phyloP scores from a whole-genome alignment of 495 filamentous ascomycete genomes.

The Xylaria curta region DNA sequence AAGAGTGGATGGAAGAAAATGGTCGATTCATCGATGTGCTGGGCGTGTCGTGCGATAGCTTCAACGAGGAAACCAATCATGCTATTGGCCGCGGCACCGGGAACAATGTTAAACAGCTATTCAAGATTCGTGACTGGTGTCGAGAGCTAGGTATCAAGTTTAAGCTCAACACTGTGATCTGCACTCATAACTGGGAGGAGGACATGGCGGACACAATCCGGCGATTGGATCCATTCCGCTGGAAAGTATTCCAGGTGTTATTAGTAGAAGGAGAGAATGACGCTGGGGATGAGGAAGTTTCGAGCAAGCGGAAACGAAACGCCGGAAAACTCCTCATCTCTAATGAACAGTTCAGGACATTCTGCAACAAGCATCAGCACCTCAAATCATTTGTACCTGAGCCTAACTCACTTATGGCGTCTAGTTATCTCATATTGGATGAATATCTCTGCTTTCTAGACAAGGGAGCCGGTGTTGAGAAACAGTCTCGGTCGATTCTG shows the following conservation, averaged over 20 bases:
- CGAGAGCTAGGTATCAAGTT: conserved; percentile 57
- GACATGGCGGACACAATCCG: conserved; percentile 59
- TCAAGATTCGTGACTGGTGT: conserved; percentile 53
- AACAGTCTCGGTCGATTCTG: conserved; percentile 50
- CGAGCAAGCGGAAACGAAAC: conserved; percentile 45
- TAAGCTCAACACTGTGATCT: conserved; percentile 67
- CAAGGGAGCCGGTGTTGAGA: conserved; percentile 48
- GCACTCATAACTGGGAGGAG: conserved; percentile 56
- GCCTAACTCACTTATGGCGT: conserved; percentile 59
- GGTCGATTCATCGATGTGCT: conserved; percentile 59
- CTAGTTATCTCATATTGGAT: conserved; percentile 60
- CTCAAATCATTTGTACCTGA: conserved; percentile 55
- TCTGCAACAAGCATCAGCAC: conserved; percentile 56
- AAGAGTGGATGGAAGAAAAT: conserved; percentile 50
- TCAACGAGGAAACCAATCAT: conserved; percentile 59
- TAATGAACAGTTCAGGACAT: conserved; percentile 54
- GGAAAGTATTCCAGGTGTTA: conserved; percentile 66
- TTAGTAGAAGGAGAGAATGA: conserved; percentile 64
- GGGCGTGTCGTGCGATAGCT: conserved; percentile 64
- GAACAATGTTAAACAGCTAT: conserved; percentile 52
- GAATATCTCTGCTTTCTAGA: conserved; percentile 64
- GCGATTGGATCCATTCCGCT: conserved; percentile 58
- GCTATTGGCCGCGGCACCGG: conserved; percentile 58
- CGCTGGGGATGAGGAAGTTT: conserved; percentile 39
- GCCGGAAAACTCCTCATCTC: conserved; percentile 55